These are phyloP conservation scores for Neospermospora avenae DNA, from an alignment of 2,329 filamentous ascomycete genomes.

Conservation along the genomic window DNA sequence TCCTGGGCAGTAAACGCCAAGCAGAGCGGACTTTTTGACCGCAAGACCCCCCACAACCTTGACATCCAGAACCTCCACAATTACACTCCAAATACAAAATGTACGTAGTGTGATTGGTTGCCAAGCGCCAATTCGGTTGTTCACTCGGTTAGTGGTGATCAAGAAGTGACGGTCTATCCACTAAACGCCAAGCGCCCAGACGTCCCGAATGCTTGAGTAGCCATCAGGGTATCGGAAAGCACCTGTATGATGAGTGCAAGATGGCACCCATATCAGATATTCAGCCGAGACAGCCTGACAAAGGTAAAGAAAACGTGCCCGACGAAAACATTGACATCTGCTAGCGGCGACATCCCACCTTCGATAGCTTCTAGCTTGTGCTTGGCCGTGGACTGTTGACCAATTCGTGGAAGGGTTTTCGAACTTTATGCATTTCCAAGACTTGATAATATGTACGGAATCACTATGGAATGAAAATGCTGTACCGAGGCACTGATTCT, in stretches of 20 bases:
- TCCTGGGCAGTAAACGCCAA: not conserved
- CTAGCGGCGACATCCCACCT: not conserved
- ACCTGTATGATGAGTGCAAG: not conserved
- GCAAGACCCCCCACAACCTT: not conserved
- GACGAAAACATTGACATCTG: not conserved
- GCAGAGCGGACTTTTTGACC: not conserved
- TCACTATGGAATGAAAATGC: not conserved
- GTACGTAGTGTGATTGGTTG: not conserved
- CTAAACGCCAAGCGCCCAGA: conserved; percentile 11
- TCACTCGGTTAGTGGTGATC: not conserved
- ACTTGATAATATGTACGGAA: not conserved
- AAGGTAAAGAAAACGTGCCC: not conserved
- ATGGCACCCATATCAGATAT: not conserved
- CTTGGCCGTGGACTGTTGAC: conserved; percentile 1
- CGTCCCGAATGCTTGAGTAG: conserved; percentile 5
- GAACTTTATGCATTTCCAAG: not conserved
- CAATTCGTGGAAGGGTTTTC: conserved; percentile 1
- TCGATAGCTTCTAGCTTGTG: not conserved
- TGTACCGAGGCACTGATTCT: not conserved
- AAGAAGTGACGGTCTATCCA: not conserved
- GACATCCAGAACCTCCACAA: not conserved
- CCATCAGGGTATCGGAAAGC: conserved; percentile 11
- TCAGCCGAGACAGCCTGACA: not conserved
- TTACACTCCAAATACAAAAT: not conserved
- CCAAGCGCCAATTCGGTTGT: not conserved